A percentile compares a stretch with the other conserved stretches of the same genome.
Conservation (phyloP, 2,329 filamentous ascomycete species). For the Penicillium sp. region DNA sequence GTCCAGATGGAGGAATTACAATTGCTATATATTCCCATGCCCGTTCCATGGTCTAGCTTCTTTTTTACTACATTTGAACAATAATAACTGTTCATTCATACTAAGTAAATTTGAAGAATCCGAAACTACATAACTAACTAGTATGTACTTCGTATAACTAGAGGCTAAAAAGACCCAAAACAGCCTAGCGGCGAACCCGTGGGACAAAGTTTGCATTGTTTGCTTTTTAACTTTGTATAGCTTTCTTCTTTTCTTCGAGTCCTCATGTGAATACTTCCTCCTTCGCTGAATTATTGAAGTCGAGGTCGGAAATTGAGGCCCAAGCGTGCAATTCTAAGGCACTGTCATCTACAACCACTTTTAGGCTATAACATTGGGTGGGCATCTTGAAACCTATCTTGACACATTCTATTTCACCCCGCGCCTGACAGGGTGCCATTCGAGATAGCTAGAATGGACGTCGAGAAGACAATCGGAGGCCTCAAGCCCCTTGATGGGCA, state of each 20-base stretch:
- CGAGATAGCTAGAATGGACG: constrained; percentile 22
- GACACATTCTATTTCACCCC: neutral
- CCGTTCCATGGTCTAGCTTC: neutral
- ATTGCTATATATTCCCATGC: neutral
- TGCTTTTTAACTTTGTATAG: constrained; percentile 9
- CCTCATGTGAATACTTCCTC: neutral
- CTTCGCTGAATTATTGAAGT: neutral
- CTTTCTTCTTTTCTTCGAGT: neutral
- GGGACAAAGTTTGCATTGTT: constrained; percentile 5
- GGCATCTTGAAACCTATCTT: neutral
- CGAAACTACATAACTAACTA: neutral
- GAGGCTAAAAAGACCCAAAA: neutral
- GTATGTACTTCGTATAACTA: too few species aligned
- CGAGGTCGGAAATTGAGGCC: too few species aligned
- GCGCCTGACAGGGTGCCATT: neutral
- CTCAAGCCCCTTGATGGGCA: constrained; percentile 35
- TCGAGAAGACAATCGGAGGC: constrained; percentile 23
- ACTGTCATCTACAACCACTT: neutral
- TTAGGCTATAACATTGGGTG: neutral
- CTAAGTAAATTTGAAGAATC: neutral
- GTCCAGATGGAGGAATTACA: neutral
- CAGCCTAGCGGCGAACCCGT: neutral
- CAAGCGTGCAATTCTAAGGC: neutral
- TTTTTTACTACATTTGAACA: neutral
- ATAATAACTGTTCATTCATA: neutral